These are phyloP conservation scores for Hibiscus mutabilis DNA, from an alignment of 345 rosid species.

Conservation along the genomic window DNA sequence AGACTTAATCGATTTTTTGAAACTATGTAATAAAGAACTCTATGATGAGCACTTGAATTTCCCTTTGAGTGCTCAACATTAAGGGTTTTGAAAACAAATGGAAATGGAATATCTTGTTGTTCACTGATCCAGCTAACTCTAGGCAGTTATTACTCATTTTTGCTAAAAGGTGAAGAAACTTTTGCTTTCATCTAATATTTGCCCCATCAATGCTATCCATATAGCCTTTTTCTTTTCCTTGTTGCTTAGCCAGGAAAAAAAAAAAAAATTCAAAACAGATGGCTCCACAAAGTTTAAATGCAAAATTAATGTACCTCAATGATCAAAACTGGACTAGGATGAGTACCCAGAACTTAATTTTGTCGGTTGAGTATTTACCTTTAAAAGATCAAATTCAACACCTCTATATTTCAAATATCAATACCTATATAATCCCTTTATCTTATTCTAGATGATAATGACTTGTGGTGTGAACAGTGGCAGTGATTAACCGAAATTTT, in stretches of 20 bases:
- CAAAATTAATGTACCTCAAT: background rate
- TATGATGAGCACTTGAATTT: background rate
- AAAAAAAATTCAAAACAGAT: background rate
- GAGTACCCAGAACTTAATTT: background rate
- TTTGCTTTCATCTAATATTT: background rate
- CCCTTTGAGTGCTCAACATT: background rate
- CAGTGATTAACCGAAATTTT: too few relatives aligned
- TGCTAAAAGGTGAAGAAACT: background rate
- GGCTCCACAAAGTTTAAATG: background rate
- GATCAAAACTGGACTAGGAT: background rate
- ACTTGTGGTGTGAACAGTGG: too few relatives aligned
- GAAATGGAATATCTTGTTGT: background rate
- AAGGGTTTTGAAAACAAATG: background rate
- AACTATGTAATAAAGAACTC: background rate
- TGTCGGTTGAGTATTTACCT: background rate
- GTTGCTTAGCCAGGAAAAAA: background rate
- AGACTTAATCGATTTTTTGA: background rate
- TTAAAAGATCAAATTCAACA: background rate
- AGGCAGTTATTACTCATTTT: background rate
- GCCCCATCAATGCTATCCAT: background rate
- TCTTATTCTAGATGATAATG: too few relatives aligned
- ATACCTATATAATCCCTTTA: background rate
- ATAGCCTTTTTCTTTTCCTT: background rate
- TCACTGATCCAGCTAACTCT: background rate
- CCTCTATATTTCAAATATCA: background rate